Evolutionary conservation across 257 asterid genomes (phyloP), one percentile per base, ranked within the genome.

Genomic region (Catharanthus roseus): DNA sequence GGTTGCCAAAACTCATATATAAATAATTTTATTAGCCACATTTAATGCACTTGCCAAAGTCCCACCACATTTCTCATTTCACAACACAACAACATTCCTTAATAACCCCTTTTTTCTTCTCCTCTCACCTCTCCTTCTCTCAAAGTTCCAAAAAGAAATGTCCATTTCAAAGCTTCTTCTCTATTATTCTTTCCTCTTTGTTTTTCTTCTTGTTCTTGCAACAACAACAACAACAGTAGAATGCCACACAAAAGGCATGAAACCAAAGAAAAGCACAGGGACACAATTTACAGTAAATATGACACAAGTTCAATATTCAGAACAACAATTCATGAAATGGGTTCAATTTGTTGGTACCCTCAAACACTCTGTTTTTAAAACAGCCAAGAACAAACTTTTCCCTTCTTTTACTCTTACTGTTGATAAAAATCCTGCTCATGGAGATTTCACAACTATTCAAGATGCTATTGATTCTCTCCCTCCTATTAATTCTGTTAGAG

Each of bases 391-490:
- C 10, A 93, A 82, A 49, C 62, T 90, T 18, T 86, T 81, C 82
- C 91, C 99, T 74, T 91, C 97, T n/a, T 86, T 57, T 71, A 75
- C 88, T 3, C 88, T 93, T 4, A 86, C 85, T 0, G 96, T 93
- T 0, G 96, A 93, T 60, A 83, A 84, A 44, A 91, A 90, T 72
- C 96, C 95, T 10, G 53, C 67, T 1, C 18, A 28, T 21, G 99
- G 97, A 3, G 97, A 93, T 61, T 93, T 93, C 68, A 89, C 96
- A 0, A 66, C 91, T 0, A 89, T 93, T 60, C 99, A 93, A 51
- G 95, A 91, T 4, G 97, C 99, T 34, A 71, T 93, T 72, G 97
- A 93, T 71, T 93, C 97, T 56, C 92, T 93, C 29, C 99, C 97
- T 1, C 2, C 75, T 6, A 47, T 91, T 74, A 93, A 93, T 77